phyloP scores from a whole-genome alignment of 192 early-diverging fungal genomes.

The Podila clonocystis region DNA sequence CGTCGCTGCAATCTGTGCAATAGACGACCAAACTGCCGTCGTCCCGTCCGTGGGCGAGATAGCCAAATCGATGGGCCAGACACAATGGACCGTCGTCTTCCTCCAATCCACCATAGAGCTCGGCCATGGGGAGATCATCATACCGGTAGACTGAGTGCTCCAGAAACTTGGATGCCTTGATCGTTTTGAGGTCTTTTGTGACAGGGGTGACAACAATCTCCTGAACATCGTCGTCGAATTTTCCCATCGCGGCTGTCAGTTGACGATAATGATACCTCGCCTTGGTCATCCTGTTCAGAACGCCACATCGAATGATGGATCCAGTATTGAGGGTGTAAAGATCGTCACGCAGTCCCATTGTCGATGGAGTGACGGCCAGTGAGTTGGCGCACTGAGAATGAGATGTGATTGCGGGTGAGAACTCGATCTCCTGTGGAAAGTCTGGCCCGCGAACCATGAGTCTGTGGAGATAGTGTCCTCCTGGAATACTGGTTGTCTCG shows the following conservation, averaged over 20 bases:
- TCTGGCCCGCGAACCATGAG: constrained; percentile 24
- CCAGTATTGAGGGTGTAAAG: constrained; percentile 17
- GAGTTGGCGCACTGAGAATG: constrained; percentile 47
- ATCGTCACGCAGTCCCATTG: constrained; percentile 41
- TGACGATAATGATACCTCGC: background rate
- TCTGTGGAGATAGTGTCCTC: constrained; percentile 7
- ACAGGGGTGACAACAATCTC: constrained; percentile 2
- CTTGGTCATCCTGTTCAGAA: constrained; percentile 10
- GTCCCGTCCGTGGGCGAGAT: constrained; percentile 54
- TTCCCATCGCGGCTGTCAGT: background rate
- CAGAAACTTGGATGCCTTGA: constrained; percentile 35
- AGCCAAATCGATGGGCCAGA: constrained; percentile 56
- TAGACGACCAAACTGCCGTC: constrained; percentile 54
- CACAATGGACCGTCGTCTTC: constrained; percentile 54
- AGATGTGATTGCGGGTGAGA: constrained; percentile 26
- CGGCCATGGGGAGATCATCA: constrained; percentile 6
- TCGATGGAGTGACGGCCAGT: constrained; percentile 22
- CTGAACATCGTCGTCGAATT: background rate
- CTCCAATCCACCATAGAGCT: constrained; percentile 8
- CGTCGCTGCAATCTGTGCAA: constrained; percentile 32
- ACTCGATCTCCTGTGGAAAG: constrained; percentile 29
- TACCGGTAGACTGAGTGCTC: constrained; percentile 5
- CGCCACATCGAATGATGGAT: constrained; percentile 31
- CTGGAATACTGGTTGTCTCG: background rate
- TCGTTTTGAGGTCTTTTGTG: constrained; percentile 10